phyloP scores from a whole-genome alignment of 169 alveolate species.

The Amoebophrya sp. region DNA sequence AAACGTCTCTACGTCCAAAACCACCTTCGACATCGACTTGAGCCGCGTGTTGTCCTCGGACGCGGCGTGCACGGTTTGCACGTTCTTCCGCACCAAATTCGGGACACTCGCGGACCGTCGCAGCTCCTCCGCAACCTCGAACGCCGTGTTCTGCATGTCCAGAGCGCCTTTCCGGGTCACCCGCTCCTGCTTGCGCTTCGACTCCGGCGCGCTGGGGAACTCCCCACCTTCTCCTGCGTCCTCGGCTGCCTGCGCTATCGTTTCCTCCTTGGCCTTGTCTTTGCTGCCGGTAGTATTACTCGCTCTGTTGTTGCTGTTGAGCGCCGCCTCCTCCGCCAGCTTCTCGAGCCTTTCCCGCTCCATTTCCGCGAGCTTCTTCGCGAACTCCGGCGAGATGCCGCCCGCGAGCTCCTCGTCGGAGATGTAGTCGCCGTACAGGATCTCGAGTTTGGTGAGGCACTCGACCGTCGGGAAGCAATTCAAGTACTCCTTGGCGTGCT shows the following conservation, averaged over 20 bases:
- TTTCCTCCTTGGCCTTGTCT: no score
- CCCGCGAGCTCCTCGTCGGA: slow-evolving; percentile 6
- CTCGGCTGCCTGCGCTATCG: no score
- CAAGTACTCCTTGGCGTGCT: slow-evolving; percentile 1
- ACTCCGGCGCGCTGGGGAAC: not conserved
- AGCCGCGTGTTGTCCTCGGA: not conserved
- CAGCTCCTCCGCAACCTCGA: not conserved
- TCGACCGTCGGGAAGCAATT: not conserved
- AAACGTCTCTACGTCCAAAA: not conserved
- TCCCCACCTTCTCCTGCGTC: no score
- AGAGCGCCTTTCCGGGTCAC: not conserved
- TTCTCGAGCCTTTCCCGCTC: not conserved
- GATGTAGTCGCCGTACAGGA: not conserved
- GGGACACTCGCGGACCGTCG: not conserved
- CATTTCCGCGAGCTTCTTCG: not conserved
- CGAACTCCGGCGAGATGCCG: not conserved
- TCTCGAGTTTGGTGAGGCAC: not conserved
- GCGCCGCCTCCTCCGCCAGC: not conserved
- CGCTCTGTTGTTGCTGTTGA: no score
- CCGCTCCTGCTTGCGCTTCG: not conserved
- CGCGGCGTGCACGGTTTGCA: not conserved
- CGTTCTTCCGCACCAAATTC: not conserved
- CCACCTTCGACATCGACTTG: not conserved
- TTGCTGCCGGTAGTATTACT: no score
- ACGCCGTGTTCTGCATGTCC: not conserved